phyloP scores from a whole-genome alignment of 805 yeast genomes.

The Candida pseudoglaebosa region DNA sequence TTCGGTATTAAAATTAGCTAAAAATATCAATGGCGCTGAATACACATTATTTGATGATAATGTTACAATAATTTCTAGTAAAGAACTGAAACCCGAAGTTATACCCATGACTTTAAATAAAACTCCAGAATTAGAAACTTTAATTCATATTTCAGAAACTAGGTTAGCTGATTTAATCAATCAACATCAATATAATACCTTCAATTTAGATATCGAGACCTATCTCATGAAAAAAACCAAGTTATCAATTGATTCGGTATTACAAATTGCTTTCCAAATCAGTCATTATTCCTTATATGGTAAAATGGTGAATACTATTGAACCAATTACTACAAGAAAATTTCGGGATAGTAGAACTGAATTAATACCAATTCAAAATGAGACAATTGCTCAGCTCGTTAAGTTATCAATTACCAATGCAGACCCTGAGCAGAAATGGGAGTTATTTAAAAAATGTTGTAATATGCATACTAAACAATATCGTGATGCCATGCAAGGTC shows the following conservation, averaged over 20 bases:
- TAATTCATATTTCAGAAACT: constrained; percentile 54
- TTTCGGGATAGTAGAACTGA: constrained; percentile 70
- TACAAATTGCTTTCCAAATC: constrained; percentile 51
- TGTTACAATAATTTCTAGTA: constrained; percentile 31
- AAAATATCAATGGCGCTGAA: constrained; percentile 54
- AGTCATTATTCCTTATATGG: constrained; percentile 56
- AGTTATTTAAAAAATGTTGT: constrained; percentile 48
- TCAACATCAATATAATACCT: constrained; percentile 53
- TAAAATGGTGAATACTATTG: constrained; percentile 44
- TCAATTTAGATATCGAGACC: constrained; percentile 32
- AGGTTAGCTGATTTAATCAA: constrained; percentile 54
- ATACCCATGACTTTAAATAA: constrained; percentile 28
- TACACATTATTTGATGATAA: constrained; percentile 48
- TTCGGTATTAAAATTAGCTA: constrained; percentile 51
- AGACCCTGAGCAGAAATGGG: constrained; percentile 45
- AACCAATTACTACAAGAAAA: constrained; percentile 63
- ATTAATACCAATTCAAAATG: constrained; percentile 61
- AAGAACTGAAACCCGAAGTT: constrained; percentile 34
- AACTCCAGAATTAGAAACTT: constrained; percentile 44
- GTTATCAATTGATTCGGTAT: constrained; percentile 46
- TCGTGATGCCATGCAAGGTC: constrained; percentile 52
- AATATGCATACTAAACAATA: constrained; percentile 47
- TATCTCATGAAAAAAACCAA: constrained; percentile 36
- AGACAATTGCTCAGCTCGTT: constrained; percentile 45
- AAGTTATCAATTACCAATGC: constrained; percentile 62